Evolutionary conservation across 2,329 filamentous ascomycete species (phyloP), one percentile per base, ranked within the genome.

Genomic region (Diaporthe eres): DNA sequence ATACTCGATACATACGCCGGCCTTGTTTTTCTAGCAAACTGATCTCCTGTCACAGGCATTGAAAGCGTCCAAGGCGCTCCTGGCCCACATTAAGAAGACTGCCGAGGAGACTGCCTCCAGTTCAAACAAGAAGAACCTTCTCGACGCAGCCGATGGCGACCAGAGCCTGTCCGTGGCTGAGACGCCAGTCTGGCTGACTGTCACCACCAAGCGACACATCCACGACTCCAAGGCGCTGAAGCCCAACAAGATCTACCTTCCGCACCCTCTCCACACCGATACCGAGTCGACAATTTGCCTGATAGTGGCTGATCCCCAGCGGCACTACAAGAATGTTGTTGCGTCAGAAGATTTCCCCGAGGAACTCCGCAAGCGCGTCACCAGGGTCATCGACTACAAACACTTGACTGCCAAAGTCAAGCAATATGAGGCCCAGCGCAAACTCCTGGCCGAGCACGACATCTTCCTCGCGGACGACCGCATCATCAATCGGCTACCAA

Each of bases 381-480:
- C 91, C 71, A 90, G 92, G 78, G 90, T 99, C 61, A 93, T 98
- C 81, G 95, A 95, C 80, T 87, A 96, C 79, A 89, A 90, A 80
- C 98, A 98, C 85, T 88, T 99, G 77, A 86, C 87, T 82, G 90
- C 93, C 80, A 96, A 97, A 87, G 98, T 94, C 89, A 93, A 94
- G 87, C 91, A 94, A 77, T 99, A 95, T 85, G 97, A 99, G 87
- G 92, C 92, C 72, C 92, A 94, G 85, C 90, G 97, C 78, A 95
- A 97, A 84, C 90, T 99, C 49, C 90, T 93, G 77, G 88, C 92
- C 60, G 95, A 98, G 84, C 95, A 98, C 85, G 97, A 98, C 83
- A 87, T 98, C 74, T 98, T 99, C 87, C 89, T 99, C 75, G 96
- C 94, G 71, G 97, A 99, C 83, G 94, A 98, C 82, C 90, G 97